A percentile compares a stretch with the other conserved stretches of the same genome.
Evolutionary conservation across 139 green algal species (phyloP).

Genomic region (Micractinium sp.): DNA sequence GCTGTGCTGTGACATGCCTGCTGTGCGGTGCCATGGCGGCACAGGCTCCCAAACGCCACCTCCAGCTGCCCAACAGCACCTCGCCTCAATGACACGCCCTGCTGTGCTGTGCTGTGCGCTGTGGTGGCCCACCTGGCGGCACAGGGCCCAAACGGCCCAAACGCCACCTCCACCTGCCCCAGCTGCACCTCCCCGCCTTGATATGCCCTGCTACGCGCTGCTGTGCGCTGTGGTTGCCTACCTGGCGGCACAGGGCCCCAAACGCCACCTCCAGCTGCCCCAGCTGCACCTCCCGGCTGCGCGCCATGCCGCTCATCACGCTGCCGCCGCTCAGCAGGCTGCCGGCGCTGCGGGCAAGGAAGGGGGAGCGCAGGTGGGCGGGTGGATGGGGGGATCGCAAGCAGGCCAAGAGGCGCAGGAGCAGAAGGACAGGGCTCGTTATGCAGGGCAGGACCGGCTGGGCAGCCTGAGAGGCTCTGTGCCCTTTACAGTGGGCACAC

Average conservation of each 20-base stretch:
- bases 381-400: not conserved
- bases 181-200: slow-evolving; percentile 28
- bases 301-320: slow-evolving; percentile 10
- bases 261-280: slow-evolving; percentile 26
- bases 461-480: not conserved
- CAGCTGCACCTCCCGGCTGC: slow-evolving; percentile 31
- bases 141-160: slow-evolving; percentile 22
- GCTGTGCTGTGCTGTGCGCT: no score
- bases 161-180: slow-evolving; percentile 18
- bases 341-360: not conserved
- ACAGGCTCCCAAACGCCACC: not conserved
- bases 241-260: slow-evolving; percentile 19
- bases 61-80: slow-evolving; percentile 33
- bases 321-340: not conserved
- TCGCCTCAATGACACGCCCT: no score
- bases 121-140: slow-evolving; percentile 19
- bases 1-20: not conserved
- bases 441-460: no score
- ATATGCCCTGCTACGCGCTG: no score
- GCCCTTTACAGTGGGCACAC: no score
- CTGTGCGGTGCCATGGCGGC: no score
- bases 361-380: not conserved
- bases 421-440: not conserved
- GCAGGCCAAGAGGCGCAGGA: not conserved
- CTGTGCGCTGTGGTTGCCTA: no score